Evolutionary conservation across 192 early-diverging fungal species (phyloP).

Genomic region (Anaeromyces robustus): DNA sequence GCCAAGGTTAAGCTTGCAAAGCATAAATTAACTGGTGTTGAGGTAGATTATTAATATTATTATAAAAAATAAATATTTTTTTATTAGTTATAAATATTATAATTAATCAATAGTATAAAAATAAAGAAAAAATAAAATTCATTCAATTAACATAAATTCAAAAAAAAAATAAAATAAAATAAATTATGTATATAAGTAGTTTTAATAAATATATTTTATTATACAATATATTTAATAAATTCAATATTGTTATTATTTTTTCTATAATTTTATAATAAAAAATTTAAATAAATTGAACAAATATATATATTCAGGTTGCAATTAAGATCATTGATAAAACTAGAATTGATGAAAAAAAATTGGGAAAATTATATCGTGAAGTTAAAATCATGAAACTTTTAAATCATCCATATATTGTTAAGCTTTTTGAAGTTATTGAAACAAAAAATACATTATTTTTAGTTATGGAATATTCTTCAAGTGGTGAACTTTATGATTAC

Average conservation of each 20-base stretch:
- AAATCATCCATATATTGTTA: conserved; percentile 67
- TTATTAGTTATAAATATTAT: no score
- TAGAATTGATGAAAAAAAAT: conserved; percentile 41
- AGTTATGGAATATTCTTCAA: conserved; percentile 87
- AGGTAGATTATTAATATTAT: background rate
- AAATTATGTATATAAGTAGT: no score
- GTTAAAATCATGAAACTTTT: conserved; percentile 54
- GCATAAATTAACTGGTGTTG: conserved; percentile 25
- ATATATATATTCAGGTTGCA: conserved; percentile 43
- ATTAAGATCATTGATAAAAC: conserved; percentile 52
- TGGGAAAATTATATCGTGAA: conserved; percentile 49
- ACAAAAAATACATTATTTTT: conserved; percentile 79
- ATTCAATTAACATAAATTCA: no score
- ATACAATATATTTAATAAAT: no score
- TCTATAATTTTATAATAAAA: no score
- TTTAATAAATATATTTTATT: no score
- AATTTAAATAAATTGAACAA: no score
- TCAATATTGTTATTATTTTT: no score
- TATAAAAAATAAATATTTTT: no score
- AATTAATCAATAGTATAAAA: no score
- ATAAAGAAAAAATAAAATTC: no score
- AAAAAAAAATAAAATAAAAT: no score
- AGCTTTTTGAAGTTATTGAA: conserved; percentile 79
- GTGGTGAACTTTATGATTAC: conserved; percentile 92
- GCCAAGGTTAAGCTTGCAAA: conserved; percentile 92